These are phyloP conservation scores for Phytopythium cucurbitacearum DNA, from an alignment of 352 stramenopile genomes.

Conservation along the genomic window DNA sequence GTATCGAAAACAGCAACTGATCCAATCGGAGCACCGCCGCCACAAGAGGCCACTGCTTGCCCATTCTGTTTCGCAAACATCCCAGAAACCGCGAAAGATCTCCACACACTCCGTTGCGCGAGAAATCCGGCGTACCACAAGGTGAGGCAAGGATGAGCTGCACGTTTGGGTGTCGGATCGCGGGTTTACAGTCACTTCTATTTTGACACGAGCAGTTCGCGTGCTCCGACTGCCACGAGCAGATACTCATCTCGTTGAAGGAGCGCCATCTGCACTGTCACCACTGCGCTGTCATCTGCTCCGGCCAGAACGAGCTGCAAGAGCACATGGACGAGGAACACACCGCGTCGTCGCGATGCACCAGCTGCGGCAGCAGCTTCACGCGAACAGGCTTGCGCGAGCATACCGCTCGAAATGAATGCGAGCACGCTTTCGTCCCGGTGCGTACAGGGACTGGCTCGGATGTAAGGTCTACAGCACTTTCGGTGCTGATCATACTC, in stretches of 20 bases:
- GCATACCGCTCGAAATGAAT: constrained; percentile 16
- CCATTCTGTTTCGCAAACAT: too few relatives aligned
- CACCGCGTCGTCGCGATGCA: constrained; percentile 15
- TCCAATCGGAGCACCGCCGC: too few relatives aligned
- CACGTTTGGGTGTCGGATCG: not conserved
- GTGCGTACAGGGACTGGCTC: constrained; percentile 9
- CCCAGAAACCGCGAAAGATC: constrained; percentile 4
- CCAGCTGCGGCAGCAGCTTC: constrained; percentile 21
- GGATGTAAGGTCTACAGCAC: not conserved
- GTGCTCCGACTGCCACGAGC: constrained; percentile 28
- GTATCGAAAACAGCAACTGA: too few relatives aligned
- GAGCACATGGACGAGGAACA: constrained; percentile 18
- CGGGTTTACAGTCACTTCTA: not conserved
- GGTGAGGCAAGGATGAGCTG: constrained; percentile 11
- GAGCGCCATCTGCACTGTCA: constrained; percentile 33
- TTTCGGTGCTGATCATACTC: not conserved
- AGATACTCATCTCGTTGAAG: constrained; percentile 23
- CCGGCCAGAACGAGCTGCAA: constrained; percentile 8
- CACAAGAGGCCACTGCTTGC: too few relatives aligned
- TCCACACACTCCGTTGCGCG: constrained; percentile 39
- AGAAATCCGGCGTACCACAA: constrained; percentile 49
- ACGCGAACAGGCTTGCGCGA: constrained; percentile 14
- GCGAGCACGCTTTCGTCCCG: constrained; percentile 19
- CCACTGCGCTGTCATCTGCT: constrained; percentile 18
- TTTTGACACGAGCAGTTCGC: constrained; percentile 21